These are phyloP conservation scores for Kodamaea ohmeri DNA, from an alignment of 1,139 yeast species.

Conservation along the genomic window DNA sequence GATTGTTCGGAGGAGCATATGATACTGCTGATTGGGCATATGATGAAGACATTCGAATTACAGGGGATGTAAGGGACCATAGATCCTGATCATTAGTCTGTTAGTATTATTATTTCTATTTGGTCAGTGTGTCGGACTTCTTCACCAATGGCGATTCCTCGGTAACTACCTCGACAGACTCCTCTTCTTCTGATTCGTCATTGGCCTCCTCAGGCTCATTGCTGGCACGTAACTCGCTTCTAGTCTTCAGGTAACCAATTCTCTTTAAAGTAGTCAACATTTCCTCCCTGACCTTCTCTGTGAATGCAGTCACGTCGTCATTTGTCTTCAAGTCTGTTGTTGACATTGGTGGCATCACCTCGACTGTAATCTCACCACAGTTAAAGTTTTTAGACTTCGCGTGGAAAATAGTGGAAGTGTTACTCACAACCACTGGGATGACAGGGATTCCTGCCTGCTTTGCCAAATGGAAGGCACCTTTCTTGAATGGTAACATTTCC, in stretches of 20 bases:
- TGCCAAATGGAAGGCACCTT: slow-evolving; percentile 97
- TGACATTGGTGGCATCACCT: slow-evolving; percentile 65
- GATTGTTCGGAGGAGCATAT: no score
- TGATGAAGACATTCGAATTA: no score
- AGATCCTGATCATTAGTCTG: no score
- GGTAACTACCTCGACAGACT: slow-evolving; percentile 22
- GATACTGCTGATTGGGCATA: no score
- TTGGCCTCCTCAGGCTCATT: slow-evolving; percentile 10
- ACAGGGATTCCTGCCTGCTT: slow-evolving; percentile 87
- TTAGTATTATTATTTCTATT: no score
- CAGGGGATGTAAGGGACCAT: no score
- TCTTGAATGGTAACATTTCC: slow-evolving; percentile 80
- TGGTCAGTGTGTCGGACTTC: slow-evolving; percentile 4
- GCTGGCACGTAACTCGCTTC: slow-evolving; percentile 10
- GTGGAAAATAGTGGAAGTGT: slow-evolving; percentile 73
- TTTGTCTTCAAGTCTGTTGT: slow-evolving; percentile 54
- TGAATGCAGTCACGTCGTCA: slow-evolving; percentile 55
- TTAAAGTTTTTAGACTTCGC: slow-evolving; percentile 55
- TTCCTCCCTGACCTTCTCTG: slow-evolving; percentile 34
- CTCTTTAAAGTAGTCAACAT: slow-evolving; percentile 31
- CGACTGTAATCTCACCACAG: slow-evolving; percentile 59
- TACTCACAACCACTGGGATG: slow-evolving; percentile 82
- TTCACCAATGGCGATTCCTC: slow-evolving; percentile 28
- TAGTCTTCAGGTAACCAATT: slow-evolving; percentile 33
- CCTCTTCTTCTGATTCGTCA: slow-evolving; percentile 10